Percentiles rank a stretch among this genome's conserved stretches.
phyloP scores from a whole-genome alignment of 2,329 filamentous ascomycete species.

The Sporothrix mexicana region DNA sequence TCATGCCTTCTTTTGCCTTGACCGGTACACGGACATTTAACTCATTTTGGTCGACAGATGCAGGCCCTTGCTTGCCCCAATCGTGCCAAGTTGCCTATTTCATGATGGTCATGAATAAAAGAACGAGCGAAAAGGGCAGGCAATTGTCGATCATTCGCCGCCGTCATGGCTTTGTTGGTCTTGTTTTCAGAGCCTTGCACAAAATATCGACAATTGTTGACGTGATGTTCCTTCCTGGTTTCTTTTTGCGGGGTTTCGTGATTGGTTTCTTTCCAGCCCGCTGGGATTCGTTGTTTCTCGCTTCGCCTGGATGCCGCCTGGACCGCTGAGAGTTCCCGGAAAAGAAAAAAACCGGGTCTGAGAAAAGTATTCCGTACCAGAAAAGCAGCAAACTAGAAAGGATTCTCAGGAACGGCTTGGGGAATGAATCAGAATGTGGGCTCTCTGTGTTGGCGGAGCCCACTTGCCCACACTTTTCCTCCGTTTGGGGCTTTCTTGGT shows the following conservation, averaged over 20 bases:
- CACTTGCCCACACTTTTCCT: neutral
- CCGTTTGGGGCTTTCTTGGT: neutral
- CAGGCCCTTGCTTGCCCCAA: neutral
- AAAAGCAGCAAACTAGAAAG: neutral
- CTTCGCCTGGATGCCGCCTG: neutral
- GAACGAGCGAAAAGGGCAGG: neutral
- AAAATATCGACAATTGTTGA: neutral
- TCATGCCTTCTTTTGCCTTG: neutral
- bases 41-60: neutral
- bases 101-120: neutral
- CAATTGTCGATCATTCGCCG: neutral
- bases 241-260: neutral
- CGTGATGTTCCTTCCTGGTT: neutral
- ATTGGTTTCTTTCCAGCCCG: neutral
- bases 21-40: neutral
- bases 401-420: slow-evolving; percentile 8
- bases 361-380: neutral
- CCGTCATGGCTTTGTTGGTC: slow-evolving; percentile 5
- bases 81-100: neutral
- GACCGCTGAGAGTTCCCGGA: neutral
- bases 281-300: neutral
- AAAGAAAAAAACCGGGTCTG: neutral
- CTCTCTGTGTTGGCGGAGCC: neutral
- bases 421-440: slow-evolving; percentile 5
- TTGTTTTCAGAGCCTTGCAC: neutral